Evolutionary conservation across 768 basidiomycete species (phyloP).

Genomic region (Leccinum truebloodii): DNA sequence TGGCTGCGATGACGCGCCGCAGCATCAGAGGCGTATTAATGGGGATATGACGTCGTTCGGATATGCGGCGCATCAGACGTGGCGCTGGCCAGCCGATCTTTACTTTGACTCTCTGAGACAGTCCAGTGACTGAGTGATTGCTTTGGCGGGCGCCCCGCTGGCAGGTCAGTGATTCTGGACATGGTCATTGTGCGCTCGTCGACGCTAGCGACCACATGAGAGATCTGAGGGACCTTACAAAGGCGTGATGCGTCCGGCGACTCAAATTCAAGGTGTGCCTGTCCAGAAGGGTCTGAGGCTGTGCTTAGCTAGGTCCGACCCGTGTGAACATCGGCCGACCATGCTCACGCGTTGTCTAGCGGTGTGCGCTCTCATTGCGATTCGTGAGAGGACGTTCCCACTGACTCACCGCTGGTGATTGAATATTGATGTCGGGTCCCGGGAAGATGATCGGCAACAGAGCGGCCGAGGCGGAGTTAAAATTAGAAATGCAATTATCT

Average conservation of each 20-base stretch:
- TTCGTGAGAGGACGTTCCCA: not conserved
- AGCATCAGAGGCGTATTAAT: not conserved
- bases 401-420: too few relatives aligned
- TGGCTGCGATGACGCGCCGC: not conserved
- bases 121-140: too few relatives aligned
- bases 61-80: not conserved
- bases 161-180: not conserved
- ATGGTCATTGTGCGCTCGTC: not conserved
- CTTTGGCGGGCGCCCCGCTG: too few relatives aligned
- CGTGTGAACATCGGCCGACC: not conserved
- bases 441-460: conserved; percentile 4
- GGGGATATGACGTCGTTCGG: not conserved
- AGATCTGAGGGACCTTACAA: too few relatives aligned
- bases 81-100: not conserved
- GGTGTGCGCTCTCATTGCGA: not conserved
- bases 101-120: not conserved
- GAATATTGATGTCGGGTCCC: not conserved
- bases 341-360: not conserved
- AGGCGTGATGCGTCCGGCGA: not conserved
- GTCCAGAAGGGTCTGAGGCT: not conserved
- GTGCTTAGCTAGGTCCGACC: not conserved
- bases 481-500: not conserved
- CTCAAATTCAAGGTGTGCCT: not conserved
- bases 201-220: not conserved
- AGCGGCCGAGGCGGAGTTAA: conserved; percentile 11